Conservation (phyloP, 140 eudicot genomes). For the Ambrosia hybrid region DNA sequence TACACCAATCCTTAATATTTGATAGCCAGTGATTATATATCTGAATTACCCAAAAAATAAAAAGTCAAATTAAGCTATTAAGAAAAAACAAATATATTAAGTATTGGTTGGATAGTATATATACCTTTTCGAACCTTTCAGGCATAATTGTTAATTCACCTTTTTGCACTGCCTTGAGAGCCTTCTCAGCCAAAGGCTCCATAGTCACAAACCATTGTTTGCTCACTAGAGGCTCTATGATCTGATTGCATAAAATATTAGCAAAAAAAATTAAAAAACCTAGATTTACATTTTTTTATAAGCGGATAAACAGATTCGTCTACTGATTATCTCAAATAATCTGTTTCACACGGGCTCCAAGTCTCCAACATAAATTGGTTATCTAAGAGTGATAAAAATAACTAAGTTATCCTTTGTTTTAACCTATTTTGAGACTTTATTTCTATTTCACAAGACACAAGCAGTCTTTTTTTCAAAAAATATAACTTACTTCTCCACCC, state of each 20-base stretch:
- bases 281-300: background rate
- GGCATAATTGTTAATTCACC: conserved; percentile 89
- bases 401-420: background rate
- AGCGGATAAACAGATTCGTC: background rate
- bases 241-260: conserved; percentile 41
- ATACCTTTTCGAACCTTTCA: conserved; percentile 94
- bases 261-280: conserved; percentile 12
- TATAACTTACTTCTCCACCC: conserved; percentile 86
- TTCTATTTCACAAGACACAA: background rate
- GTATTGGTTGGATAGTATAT: conserved; percentile 7
- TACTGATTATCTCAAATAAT: background rate
- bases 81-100: background rate
- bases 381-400: background rate
- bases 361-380: conserved; percentile 4
- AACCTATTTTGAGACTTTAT: background rate
- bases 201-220: conserved; percentile 96
- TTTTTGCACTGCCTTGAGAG: conserved; percentile 74
- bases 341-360: background rate
- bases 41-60: conserved; percentile 38
- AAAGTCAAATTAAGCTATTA: conserved; percentile 16
- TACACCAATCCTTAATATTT: conserved; percentile 98
- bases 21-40: conserved; percentile 91
- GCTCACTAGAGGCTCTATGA: conserved; percentile 93
- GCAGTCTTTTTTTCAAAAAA: background rate
- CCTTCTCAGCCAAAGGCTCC: conserved; percentile 97